phyloP scores from a whole-genome alignment of 2,329 filamentous ascomycete genomes.

The Cryphonectria radicalis region DNA sequence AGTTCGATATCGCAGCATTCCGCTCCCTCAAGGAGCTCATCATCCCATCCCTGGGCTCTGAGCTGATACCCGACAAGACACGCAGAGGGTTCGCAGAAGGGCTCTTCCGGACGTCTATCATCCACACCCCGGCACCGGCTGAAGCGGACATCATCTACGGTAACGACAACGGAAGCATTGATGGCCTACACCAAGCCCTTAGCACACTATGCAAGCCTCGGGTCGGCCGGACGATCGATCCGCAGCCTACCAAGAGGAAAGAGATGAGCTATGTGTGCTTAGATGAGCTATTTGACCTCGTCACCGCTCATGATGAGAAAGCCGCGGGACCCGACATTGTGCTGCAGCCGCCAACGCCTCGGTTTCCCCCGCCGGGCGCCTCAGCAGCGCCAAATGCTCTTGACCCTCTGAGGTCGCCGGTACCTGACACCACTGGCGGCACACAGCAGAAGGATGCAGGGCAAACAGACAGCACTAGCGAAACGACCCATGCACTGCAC shows the following conservation, averaged over 20 bases:
- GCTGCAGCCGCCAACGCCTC: conserved; percentile 51
- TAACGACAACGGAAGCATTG: conserved; percentile 44
- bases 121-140: conserved; percentile 65
- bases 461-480: conserved; percentile 31
- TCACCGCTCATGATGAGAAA: conserved; percentile 55
- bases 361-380: conserved; percentile 38
- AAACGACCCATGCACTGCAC: conserved; percentile 44
- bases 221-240: conserved; percentile 72
- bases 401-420: conserved; percentile 27
- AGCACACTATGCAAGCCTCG: conserved; percentile 66
- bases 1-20: conserved; percentile 81
- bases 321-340: conserved; percentile 42
- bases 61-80: conserved; percentile 66
- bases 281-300: conserved; percentile 75
- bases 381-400: conserved; percentile 31
- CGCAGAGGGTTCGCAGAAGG: conserved; percentile 73
- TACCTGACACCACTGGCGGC: conserved; percentile 27
- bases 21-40: conserved; percentile 70
- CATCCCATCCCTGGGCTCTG: conserved; percentile 71
- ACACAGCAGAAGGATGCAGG: conserved; percentile 21
- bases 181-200: conserved; percentile 52
- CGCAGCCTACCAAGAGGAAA: conserved; percentile 65
- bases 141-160: conserved; percentile 64
- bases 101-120: conserved; percentile 80
- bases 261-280: conserved; percentile 81